Evolutionary conservation across 805 yeast species (phyloP), one percentile per base, ranked within the genome.

Genomic region (Candida montana): DNA sequence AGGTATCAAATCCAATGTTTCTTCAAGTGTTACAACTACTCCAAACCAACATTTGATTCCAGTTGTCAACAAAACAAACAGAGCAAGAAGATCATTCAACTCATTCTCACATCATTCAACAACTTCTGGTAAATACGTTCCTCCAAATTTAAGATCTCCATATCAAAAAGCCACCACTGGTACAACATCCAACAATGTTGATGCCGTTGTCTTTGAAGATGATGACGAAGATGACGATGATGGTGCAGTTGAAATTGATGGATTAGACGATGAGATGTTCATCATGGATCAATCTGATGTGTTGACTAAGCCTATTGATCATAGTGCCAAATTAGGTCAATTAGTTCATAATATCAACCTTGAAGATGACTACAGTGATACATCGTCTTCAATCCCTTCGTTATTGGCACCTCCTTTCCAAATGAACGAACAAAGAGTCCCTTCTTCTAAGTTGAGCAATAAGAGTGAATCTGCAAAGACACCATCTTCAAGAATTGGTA

Each of bases 71-170:
- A 41, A 37, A 26, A 37, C 19, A 7, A 45, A 39, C 8, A 50
- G 43, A 18, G 41, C 43, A 26, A 42, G 50, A 39, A 48, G 50
- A 17, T 56, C 63, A 7, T 54, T 54, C 51, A 50, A 45, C 18
- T 52, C 59, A 4, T 44, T 45, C 33, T 55, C 63, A 3, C 37
- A 37, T 18, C 45, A 41, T 21, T 50, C 59, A 5, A 55, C 72
- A 1, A 40, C 38, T 6, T 62, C 68, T 30, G 84, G 84, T 3
- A 81, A 77, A 55, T 82, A 83, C 51, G 65, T 83, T 31, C 90
- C 90, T 17, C 89, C 89, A n/a, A 80, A 75, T 52, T 64, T 81
- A 49, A 69, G 89, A 56, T 73, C 76, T 0, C 73, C 80, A 7
- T 34, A 49, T 10, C 53, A 48, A 32, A 51, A 48, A 20, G 51